Base-by-base conservation (phyloP, 148 eudicot genomes). In the Arctostaphylos glauca region DNA sequence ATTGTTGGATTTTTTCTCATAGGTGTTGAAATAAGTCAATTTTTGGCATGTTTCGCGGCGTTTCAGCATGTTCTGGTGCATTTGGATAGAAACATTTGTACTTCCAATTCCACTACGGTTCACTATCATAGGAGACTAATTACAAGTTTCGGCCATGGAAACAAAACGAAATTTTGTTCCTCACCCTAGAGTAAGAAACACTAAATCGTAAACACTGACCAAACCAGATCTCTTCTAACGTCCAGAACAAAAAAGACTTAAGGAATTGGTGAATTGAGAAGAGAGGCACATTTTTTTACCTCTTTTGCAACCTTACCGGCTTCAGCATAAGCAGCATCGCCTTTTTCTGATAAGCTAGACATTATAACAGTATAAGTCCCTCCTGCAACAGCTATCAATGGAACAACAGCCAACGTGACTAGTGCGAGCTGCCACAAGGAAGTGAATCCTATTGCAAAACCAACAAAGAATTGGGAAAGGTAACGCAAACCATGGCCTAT, bases 231-330 rank as follows among this genome's bases (percentile, higher is more conserved):
- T 21, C 23, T 62, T 21, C 68, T 62, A 62, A 62, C 13, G 5
- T n/a, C 13, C 13, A n/a, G n/a, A 59, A 23, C 38, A 23, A 8
- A 62, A 62, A 21, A 8, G 13, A 23, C 38, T 62, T 23, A 62
- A 62, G 3, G 13, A 23, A 15, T 19, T 62, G 6, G 2, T 60
- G 59, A 48, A 54, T 31, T 73, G 54, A n/a, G 79, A 53, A 13
- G 66, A 80, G 54, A 83, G 55, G 80, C 47, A 67, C 5, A 23
- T 58, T 49, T 3, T 3, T 73, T 84, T 86, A 88, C 97, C 94
- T 93, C 97, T 88, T 90, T 93, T 21, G 97, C 97, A 52, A 90
- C 76, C 81, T 92, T 92, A 54, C 93, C 94, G 1, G 97, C 91
- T 81, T 93, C 91, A 71, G 93, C 94, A 85, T 93, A 93, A 59